Conservation (phyloP, 441 rosid genomes). For the Erysimum pusillum region DNA sequence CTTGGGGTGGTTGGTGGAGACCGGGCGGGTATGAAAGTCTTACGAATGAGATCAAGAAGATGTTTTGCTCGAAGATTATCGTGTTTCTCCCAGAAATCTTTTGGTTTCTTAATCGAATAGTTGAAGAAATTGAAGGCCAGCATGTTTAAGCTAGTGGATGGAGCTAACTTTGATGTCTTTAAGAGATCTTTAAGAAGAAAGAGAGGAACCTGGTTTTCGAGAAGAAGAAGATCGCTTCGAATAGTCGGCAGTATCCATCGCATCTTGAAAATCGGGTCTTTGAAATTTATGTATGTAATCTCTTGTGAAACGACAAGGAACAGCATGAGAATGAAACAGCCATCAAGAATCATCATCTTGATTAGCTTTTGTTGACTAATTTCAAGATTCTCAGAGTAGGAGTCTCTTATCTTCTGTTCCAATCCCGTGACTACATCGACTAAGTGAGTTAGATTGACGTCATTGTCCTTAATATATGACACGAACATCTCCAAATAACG, state of each 20-base stretch:
- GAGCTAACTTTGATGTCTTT: slow-evolving; percentile 46
- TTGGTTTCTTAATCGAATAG: background rate
- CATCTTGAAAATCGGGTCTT: slow-evolving; percentile 61
- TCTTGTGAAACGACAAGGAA: slow-evolving; percentile 49
- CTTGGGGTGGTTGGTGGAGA: background rate
- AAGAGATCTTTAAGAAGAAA: slow-evolving; percentile 57
- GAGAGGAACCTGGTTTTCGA: slow-evolving; percentile 71
- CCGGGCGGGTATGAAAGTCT: slow-evolving; percentile 44
- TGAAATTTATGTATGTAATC: slow-evolving; percentile 40
- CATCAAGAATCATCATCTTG: slow-evolving; percentile 69
- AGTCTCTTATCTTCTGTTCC: slow-evolving; percentile 56
- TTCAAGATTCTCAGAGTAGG: slow-evolving; percentile 57
- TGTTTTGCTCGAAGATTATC: slow-evolving; percentile 42
- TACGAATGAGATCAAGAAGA: slow-evolving; percentile 57
- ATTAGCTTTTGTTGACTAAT: slow-evolving; percentile 50
- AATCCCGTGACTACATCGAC: slow-evolving; percentile 48
- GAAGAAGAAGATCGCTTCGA: slow-evolving; percentile 59
- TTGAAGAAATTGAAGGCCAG: slow-evolving; percentile 28
- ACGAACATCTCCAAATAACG: slow-evolving; percentile 57
- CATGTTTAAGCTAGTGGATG: slow-evolving; percentile 39
- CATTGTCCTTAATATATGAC: slow-evolving; percentile 30
- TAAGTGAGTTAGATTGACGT: slow-evolving; percentile 47
- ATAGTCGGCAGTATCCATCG: slow-evolving; percentile 63
- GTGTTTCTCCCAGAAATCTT: background rate
- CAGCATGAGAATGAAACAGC: slow-evolving; percentile 61